Evolutionary conservation across 176 grass and related monocot species (phyloP), one percentile per base, ranked within the genome.

Genomic region (Echinochloa phyllopogon): DNA sequence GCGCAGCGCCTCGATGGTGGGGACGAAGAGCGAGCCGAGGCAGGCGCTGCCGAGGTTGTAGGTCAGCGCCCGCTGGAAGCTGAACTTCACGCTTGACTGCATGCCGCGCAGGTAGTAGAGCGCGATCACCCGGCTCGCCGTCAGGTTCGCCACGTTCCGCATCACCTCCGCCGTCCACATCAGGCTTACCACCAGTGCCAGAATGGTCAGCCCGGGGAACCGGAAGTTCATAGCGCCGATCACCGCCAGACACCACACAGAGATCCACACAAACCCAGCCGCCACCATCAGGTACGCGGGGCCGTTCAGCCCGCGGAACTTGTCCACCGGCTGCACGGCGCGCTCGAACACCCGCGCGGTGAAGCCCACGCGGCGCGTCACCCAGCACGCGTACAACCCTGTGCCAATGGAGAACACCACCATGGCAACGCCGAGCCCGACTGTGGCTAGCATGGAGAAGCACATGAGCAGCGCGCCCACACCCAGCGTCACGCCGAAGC

Each of bases 31-130:
- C 8, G 96, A 99, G 6, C 96, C 96, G 29, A 96, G 90, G 88
- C 94, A 99, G 17, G 96, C 96, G 79, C 96, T 96, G 81, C 96
- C 96, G 18, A 99, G 92, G 83, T 94, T 99, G 81, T 91, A 88
- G 12, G 90, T 82, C 39, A 94, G 77, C 20, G 96, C 94, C n/a
- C 96, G 96, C 77, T 99, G 96, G 88, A 99, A 99, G 92, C 96
- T 89, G 86, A 99, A 92, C 82, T 94, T 59, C 16, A 92, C 92
- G 78, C 48, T 96, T 5, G 91, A 99, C 86, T 99, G 93, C 96
- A 99, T 99, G 20, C 96, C 96, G n/a, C 96, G 88, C 4, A 99
- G 89, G 86, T 99, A 99, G 90, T 99, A 99, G 83, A 99, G 88
- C 18, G 96, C 91, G 65, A 99, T 92, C 66, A 99, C 96, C 9